Evolutionary conservation across 106 monocot genomes (phyloP), one percentile per base, ranked within the genome.

Genomic region (Acorus calamus): DNA sequence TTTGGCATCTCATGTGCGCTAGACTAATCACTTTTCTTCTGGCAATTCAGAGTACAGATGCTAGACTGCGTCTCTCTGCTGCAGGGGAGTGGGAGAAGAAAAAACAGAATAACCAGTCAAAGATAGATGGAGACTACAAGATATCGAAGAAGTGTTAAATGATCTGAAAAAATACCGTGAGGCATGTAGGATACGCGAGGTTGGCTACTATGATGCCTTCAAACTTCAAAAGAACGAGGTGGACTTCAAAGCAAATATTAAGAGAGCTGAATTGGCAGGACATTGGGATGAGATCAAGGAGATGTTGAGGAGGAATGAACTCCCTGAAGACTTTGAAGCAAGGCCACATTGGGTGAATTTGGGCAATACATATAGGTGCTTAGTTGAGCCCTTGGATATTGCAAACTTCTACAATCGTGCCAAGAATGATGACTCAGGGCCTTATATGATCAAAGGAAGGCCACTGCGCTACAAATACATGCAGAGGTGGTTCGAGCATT

Each of bases 241-340:
- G 6, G 83, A 83, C 48, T 83, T 83, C 63, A 54, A 79, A 42
- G 79, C 79, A 6, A 83, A 83, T 52, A 79, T 83, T 1, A 75
- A 61, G 59, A 74, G 83, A 59, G 42, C 76, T 4, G 79, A 83
- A 58, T 56, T 83, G 7, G 79, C 79, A 2, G 83, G 83, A 7
- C 83, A 75, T 4, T 83, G 83, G 83, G 83, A 83, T 49, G 79
- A 79, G 69, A 83, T 83, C 6, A 60, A 79, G 5, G 83, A 83
- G 47, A 83, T 83, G 83, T 44, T 83, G 64, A 59, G 71, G 44
- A 75, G 79, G 61, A 53, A 11, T 8, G 79, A 83, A 11, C 72
- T 83, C 8, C 83, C 83, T 0, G 83, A 79, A 11, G 50, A 59
- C 50, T 83, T 83, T 48, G 83, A 83, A 59, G 49, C 68, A 1